These are phyloP conservation scores for Anthracocystis walkeri DNA, from an alignment of 1,284 basidiomycete genomes.

Conservation along the genomic window DNA sequence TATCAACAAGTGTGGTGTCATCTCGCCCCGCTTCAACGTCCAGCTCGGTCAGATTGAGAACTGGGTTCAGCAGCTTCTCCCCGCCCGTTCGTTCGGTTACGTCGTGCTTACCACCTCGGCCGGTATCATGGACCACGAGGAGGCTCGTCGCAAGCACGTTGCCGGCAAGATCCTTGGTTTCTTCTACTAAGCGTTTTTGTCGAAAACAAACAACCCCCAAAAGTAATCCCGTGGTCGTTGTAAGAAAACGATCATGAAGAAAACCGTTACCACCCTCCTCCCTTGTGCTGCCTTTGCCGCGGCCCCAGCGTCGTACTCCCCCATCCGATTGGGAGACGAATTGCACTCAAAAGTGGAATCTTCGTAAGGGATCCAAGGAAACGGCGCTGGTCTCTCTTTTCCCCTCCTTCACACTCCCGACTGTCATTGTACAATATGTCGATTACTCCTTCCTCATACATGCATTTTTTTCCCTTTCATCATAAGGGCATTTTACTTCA, in stretches of 20 bases:
- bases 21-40: slow-evolving; percentile 98
- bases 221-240: slow-evolving; percentile 27
- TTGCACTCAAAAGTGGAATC: background rate
- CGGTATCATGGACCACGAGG: slow-evolving; percentile 99
- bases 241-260: slow-evolving; percentile 13
- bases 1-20: slow-evolving; percentile 96
- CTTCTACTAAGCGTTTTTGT: slow-evolving; percentile 63
- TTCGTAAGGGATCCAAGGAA: slow-evolving; percentile 43
- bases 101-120: slow-evolving; percentile 98
- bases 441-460: slow-evolving; percentile 5
- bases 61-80: slow-evolving; percentile 74
- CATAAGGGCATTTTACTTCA: slow-evolving; percentile 10
- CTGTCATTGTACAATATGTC: slow-evolving; percentile 41
- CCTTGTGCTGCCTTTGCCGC: slow-evolving; percentile 13
- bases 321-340: slow-evolving; percentile 17
- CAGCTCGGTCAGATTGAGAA: slow-evolving; percentile 90
- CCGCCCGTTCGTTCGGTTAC: slow-evolving; percentile 87
- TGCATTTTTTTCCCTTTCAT: slow-evolving; percentile 9
- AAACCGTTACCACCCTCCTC: background rate
- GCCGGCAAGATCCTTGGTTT: slow-evolving; percentile 79
- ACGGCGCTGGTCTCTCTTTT: slow-evolving; percentile 25
- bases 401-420: slow-evolving; percentile 1
- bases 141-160: slow-evolving; percentile 97
- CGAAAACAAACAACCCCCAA: background rate
- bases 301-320: slow-evolving; percentile 45